Conservation (phyloP, 371 early-diverging fungal species). For the Mucor sp. region DNA sequence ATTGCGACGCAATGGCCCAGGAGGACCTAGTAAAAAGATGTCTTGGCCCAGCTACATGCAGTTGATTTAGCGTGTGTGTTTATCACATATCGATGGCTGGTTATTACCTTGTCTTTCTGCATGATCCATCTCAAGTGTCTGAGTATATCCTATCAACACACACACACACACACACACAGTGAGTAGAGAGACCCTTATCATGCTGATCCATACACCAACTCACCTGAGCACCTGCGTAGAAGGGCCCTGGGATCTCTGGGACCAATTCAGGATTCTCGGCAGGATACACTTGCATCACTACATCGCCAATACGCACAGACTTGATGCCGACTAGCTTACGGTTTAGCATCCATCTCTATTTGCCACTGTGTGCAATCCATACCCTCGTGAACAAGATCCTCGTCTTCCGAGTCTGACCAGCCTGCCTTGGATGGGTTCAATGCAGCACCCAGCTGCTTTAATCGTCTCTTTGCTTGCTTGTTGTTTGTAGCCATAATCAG, state of each 20-base stretch:
- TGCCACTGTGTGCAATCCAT: neutral
- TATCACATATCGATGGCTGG: neutral
- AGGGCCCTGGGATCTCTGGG: slow-evolving; percentile 59
- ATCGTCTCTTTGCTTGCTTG: slow-evolving; percentile 46
- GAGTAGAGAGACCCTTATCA: neutral
- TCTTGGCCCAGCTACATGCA: slow-evolving; percentile 74
- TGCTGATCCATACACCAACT: neutral
- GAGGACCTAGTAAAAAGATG: slow-evolving; percentile 83
- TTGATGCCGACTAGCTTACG: slow-evolving; percentile 34
- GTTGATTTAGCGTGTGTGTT: slow-evolving; percentile 1
- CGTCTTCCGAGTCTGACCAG: slow-evolving; percentile 58
- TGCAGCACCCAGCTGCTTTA: slow-evolving; percentile 47
- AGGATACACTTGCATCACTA: slow-evolving; percentile 58
- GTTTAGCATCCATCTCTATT: neutral
- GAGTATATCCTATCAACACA: slow-evolving; percentile 64
- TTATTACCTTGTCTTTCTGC: neutral
- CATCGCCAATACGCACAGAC: slow-evolving; percentile 66
- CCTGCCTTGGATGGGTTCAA: slow-evolving; percentile 35
- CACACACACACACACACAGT: too few species aligned
- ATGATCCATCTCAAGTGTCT: slow-evolving; percentile 66
- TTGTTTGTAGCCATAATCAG: slow-evolving; percentile 16
- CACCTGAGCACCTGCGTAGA: slow-evolving; percentile 74
- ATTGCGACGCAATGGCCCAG: slow-evolving; percentile 71
- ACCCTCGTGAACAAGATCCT: slow-evolving; percentile 46
- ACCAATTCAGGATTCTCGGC: slow-evolving; percentile 66